Base-by-base conservation (phyloP, 257 asterid genomes). In the Ehretia macrophylla region DNA sequence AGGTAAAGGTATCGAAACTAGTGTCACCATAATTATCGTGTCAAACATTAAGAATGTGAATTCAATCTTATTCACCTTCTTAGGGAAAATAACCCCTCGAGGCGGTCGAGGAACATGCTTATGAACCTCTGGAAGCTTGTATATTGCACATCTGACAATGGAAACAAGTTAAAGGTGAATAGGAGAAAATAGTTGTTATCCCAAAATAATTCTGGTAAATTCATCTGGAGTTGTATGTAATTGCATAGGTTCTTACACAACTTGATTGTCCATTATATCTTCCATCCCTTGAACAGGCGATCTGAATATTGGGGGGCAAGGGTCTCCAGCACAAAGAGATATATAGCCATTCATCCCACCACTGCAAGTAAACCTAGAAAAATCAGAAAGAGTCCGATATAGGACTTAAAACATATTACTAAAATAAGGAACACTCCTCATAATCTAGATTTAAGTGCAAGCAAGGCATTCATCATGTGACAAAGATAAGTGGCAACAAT, bases 281-380 rank as follows among this genome's bases (percentile, higher is more conserved):
- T 88, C 97, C 96, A 88, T 40, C 54, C 86, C 96, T 52, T 59
- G 72, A 65, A 92, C 77, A 54, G 99, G 99, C 73, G 99, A 87
- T 81, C 86, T 80, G 72, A 92, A 92, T 73, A 88, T 80, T 45
- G 97, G 89, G 66, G 99, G 97, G 73, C 97, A 92, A 22, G 96
- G 94, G 77, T 92, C 99, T 52, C 99, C 99, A 42, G 67, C 60
- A 37, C 99, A 92, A 38, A 86, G 96, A 58, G 96, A 88, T 55
- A 92, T 71, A 77, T 84, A 92, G 23, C 97, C 99, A 10, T 86
- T 89, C 99, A 92, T 92, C 63, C 99, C 99, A 74, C 94, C 97
- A 76, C 99, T 88, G 95, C 87, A 84, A 8, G 63, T 44, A 80
- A 62, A 60, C 65, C 63, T 20, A 70, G 65, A 45, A 59, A 49